A percentile compares a stretch with the other conserved stretches of the same genome.
These are phyloP conservation scores for Diaporthe capsici DNA, from an alignment of 2,329 filamentous ascomycete species.

Conservation along the genomic window DNA sequence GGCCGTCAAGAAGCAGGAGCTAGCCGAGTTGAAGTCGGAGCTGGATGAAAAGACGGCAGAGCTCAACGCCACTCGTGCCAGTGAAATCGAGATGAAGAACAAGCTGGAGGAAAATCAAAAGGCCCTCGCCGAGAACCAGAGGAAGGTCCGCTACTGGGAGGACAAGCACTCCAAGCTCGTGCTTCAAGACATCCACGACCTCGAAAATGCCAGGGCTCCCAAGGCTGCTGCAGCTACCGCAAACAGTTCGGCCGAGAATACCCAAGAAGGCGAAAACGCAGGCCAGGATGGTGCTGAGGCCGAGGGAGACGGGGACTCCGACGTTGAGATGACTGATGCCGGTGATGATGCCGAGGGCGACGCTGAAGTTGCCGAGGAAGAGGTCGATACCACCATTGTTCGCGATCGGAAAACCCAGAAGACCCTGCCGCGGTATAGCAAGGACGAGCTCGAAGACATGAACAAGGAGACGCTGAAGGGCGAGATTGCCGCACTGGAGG, in stretches of 20 bases:
- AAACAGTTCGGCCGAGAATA: constrained; percentile 48
- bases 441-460: constrained; percentile 78
- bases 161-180: constrained; percentile 89
- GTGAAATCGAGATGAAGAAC: constrained; percentile 98
- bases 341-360: constrained; percentile 44
- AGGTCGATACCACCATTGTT: constrained; percentile 45
- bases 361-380: constrained; percentile 44
- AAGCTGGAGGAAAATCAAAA: constrained; percentile 98
- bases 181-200: constrained; percentile 84
- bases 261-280: constrained; percentile 42
- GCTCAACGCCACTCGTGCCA: constrained; percentile 88
- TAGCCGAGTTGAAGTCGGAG: constrained; percentile 84
- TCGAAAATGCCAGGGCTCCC: constrained; percentile 59
- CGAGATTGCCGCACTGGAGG: constrained; percentile 74
- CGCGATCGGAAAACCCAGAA: constrained; percentile 56
- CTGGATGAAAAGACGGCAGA: constrained; percentile 88
- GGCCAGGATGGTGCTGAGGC: constrained; percentile 47
- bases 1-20: constrained; percentile 82
- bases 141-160: constrained; percentile 86
- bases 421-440: constrained; percentile 83
- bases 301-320: constrained; percentile 44
- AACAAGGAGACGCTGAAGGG: constrained; percentile 72
- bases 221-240: constrained; percentile 47
- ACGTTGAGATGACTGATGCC: constrained; percentile 49
- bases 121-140: constrained; percentile 86